A percentile compares a stretch with the other conserved stretches of the same genome.
Conservation (phyloP, 1,139 yeast species). For the Magnusiomyces sp. region DNA sequence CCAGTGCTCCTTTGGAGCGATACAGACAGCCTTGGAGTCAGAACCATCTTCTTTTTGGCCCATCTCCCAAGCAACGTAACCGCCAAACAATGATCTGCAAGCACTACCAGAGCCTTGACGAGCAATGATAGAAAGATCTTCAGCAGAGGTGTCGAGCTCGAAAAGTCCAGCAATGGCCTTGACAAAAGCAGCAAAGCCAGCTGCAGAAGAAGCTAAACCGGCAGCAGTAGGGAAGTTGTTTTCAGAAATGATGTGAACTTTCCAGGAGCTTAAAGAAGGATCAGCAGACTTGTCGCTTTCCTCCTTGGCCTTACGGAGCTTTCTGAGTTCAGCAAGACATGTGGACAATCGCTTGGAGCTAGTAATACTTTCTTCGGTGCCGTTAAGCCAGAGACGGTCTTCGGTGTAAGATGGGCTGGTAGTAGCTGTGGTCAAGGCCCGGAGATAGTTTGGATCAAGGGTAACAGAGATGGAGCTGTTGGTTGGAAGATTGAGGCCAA, state of each 20-base stretch:
- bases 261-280: conserved; percentile 53
- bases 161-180: conserved; percentile 76
- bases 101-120: conserved; percentile 99
- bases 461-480: conserved; percentile 94
- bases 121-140: conserved; percentile 86
- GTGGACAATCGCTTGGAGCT: conserved; percentile 64
- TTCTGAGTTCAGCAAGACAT: conserved; percentile 68
- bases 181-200: conserved; percentile 95
- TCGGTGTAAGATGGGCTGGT: conserved; percentile 47
- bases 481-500: conserved; percentile 79
- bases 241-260: conserved; percentile 77
- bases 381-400: conserved; percentile 80
- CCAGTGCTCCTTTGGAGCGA: conserved; percentile 84
- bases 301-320: conserved; percentile 31
- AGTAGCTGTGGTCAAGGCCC: conserved; percentile 85
- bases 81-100: conserved; percentile 93
- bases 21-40: conserved; percentile 88
- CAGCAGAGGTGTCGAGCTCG: conserved; percentile 67
- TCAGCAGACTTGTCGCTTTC: conserved; percentile 39
- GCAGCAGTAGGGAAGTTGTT: conserved; percentile 99
- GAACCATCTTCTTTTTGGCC: conserved; percentile 63
- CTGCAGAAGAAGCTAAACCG: conserved; percentile 95
- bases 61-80: conserved; percentile 99
- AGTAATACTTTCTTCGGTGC: conserved; percentile 52
- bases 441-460: conserved; percentile 75